Evolutionary conservation across 768 basidiomycete genomes (phyloP).

Genomic region (Nevesoporus exiguus): DNA sequence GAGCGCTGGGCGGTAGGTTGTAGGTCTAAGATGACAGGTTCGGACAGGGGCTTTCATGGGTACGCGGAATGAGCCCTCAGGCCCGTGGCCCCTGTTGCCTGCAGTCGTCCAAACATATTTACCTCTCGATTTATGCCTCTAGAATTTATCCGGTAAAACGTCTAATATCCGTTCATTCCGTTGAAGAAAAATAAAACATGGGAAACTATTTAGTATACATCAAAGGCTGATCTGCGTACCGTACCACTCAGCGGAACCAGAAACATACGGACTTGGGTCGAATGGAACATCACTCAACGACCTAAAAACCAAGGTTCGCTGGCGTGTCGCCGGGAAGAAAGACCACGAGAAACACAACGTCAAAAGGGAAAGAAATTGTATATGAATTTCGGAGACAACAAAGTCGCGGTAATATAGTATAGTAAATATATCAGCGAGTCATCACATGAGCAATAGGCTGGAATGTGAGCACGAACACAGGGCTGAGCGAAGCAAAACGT

Average conservation of each 20-base stretch:
- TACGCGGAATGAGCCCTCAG: no score
- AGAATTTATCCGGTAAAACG: neutral
- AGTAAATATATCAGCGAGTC: constrained; percentile 32
- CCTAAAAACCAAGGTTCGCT: constrained; percentile 1
- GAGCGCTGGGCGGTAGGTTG: constrained; percentile 30
- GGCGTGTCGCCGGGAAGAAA: no score
- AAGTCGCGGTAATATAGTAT: constrained; percentile 31
- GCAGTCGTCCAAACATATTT: neutral
- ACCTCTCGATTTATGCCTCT: neutral
- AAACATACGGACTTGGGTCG: constrained; percentile 7
- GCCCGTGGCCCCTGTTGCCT: no score
- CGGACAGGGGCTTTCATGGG: no score
- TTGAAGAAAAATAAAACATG: neutral
- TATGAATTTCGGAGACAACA: constrained; percentile 19
- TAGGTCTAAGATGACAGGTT: neutral
- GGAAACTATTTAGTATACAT: constrained; percentile 24
- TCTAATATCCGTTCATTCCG: constrained; percentile 6
- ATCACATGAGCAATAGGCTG: constrained; percentile 29
- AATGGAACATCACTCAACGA: neutral
- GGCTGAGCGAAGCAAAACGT: constrained; percentile 13
- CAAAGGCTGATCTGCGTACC: constrained; percentile 13
- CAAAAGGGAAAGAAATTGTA: constrained; percentile 12
- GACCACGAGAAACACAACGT: no score
- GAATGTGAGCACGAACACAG: constrained; percentile 21
- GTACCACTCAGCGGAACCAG: constrained; percentile 13